Evolutionary conservation across 2,329 filamentous ascomycete species (phyloP), one percentile per base, ranked within the genome.

Genomic region (Penicillium italicum): DNA sequence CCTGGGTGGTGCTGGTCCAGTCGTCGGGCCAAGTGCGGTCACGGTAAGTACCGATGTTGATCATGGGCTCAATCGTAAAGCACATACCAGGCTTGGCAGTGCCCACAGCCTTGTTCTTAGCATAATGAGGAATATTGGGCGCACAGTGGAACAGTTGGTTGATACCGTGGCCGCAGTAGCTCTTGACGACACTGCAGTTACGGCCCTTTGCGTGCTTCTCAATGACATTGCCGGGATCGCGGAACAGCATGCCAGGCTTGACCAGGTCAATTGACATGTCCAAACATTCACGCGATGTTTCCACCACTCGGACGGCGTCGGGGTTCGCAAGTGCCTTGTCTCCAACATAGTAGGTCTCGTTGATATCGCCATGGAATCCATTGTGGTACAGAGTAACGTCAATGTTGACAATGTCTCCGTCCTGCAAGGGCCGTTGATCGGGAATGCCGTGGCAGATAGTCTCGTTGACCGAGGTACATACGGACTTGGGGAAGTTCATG

Each of bases 41-140:
- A 60, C 85, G 85, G 75, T 96, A 90, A 58, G 90, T 92, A 56
- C 94, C 94, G 53, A 97, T 75, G 38, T 91, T 91, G 71, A 99
- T 92, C 94, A 99, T 99, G 16, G 94, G 94, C 77, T 99, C 94
- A 59, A 99, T 99, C 0, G 94, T 99, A 69, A 99, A 99, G 62
- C 91, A 96, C 91, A 97, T 97, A 51, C 94, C 94, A 0, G 90
- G 87, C 78, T 97, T 97, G 57, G 92, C 94, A 66, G 89, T 86
- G 46, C 94, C 94, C 1, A 97, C 89, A 0, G 93, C 91, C 83
- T 97, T 99, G 78, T 97, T 99, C 82, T 96, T 97, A 55, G 88
- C 93, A 70, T 99, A 99, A 75, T 99, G 94, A 5, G 94, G 94
- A 50, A 99, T 87, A 71, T 95, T 97, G 1, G 94, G 94, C 28